Evolutionary conservation across 2,329 filamentous ascomycete genomes (phyloP), one percentile per base, ranked within the genome.

Genomic region (Ophiostoma tasmaniense): DNA sequence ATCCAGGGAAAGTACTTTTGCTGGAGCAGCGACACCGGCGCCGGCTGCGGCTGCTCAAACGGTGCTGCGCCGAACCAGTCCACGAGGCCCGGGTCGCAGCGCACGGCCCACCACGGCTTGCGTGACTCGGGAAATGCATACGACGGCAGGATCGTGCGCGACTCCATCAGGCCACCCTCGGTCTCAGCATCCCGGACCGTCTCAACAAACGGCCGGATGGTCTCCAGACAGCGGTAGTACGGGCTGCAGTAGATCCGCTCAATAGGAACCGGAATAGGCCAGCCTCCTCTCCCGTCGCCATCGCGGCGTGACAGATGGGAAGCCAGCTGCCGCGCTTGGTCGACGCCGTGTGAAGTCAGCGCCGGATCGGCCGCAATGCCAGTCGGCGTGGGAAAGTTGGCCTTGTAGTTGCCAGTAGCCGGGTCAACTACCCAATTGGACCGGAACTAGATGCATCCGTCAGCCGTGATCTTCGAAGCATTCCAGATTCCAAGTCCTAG

Each of bases 31-130:
- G 82, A 74, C 17, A 89, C 80, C 3, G 85, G 79, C 2, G 92
- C 91, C 2, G 94, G 92, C 20, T 84, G 83, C 0, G 95, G 95
- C 55, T 70, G 95, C 68, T 90, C 84, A 78, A 97, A 97, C 70
- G 88, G 87, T 20, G 93, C 92, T 65, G 87, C 84, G 33, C 95
- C 95, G 77, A 95, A 98, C 90, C 95, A 98, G 81, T 99, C 95
- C 71, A 91, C 89, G 52, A 88, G 74, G 14, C 85, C 86, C 69
- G 81, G 79, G 73, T 89, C 87, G 65, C 82, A 83, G 45, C 84
- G 81, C 71, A 89, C 83, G 52, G 75, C 78, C 69, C 78, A 73
- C 33, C 76, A 71, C 20, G 73, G 68, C 17, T 66, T 17, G 14
- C 22, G 13, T 37, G 52, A 17, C 1, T n/a, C 39, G 14, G 67